phyloP scores from a whole-genome alignment of 345 rosid genomes.

The Linum tenue region DNA sequence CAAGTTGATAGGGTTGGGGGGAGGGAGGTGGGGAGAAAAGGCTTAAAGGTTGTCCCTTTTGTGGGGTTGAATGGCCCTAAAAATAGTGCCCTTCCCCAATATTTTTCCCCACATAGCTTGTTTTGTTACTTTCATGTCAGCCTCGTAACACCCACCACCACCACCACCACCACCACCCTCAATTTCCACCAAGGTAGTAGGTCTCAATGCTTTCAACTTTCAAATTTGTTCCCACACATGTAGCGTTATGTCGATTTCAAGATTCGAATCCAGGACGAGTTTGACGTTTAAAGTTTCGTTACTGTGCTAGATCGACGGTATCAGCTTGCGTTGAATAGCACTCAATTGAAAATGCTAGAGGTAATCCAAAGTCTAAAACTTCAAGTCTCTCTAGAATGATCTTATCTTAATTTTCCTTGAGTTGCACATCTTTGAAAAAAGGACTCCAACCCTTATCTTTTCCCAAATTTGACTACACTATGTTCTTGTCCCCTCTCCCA shows the following conservation, averaged over 20 bases:
- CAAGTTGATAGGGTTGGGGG: neutral
- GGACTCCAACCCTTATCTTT: neutral
- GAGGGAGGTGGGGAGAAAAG: neutral
- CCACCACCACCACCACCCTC: neutral
- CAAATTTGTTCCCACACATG: too few relatives aligned
- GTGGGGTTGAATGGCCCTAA: constrained; percentile 26
- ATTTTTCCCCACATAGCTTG: constrained; percentile 15
- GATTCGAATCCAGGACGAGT: too few relatives aligned
- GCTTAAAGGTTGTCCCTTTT: neutral
- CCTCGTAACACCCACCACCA: constrained; percentile 19
- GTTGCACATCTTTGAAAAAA: neutral
- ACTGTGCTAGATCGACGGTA: too few relatives aligned
- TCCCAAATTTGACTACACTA: neutral
- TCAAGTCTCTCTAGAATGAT: too few relatives aligned
- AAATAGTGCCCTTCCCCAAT: constrained; percentile 15
- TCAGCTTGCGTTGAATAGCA: too few relatives aligned
- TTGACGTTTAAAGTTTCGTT: too few relatives aligned
- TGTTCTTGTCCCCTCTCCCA: neutral
- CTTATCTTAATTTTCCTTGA: neutral
- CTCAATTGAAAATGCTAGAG: too few relatives aligned
- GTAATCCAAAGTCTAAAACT: too few relatives aligned
- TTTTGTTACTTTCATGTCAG: constrained; percentile 51
- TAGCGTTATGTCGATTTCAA: too few relatives aligned
- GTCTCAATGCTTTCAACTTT: too few relatives aligned
- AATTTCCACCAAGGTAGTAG: neutral